Percentiles rank a stretch among this genome's conserved stretches.
These are phyloP conservation scores for Antarctomyces pellizariae DNA, from an alignment of 495 filamentous ascomycete genomes.

Conservation along the genomic window DNA sequence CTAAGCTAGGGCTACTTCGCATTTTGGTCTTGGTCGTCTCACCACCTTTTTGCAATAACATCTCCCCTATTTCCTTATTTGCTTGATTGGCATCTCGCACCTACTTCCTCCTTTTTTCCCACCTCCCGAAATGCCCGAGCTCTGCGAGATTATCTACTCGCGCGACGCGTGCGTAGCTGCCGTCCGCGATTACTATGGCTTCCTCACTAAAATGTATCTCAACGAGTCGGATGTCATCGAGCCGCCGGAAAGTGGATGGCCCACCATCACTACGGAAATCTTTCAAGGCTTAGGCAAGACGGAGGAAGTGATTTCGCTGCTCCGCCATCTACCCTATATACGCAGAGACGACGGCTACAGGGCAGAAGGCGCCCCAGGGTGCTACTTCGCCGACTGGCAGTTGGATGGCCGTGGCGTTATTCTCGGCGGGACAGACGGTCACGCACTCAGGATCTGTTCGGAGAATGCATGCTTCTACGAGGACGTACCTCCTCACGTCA, in stretches of 20 bases:
- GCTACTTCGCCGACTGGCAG: slow-evolving; percentile 8
- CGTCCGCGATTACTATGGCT: slow-evolving; percentile 10
- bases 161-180: slow-evolving; percentile 7
- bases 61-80: too few relatives aligned
- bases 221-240: slow-evolving; percentile 5
- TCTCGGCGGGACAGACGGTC: slow-evolving; percentile 1
- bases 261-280: slow-evolving; percentile 6
- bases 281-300: slow-evolving; percentile 9
- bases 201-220: slow-evolving; percentile 12
- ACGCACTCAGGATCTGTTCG: too few relatives aligned
- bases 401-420: background rate
- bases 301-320: slow-evolving; percentile 9
- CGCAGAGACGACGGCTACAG: slow-evolving; percentile 2
- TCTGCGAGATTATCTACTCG: slow-evolving; percentile 8
- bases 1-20: too few relatives aligned
- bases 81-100: too few relatives aligned
- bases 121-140: slow-evolving; percentile 4
- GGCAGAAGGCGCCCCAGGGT: slow-evolving; percentile 1
- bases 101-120: too few relatives aligned
- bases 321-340: slow-evolving; percentile 11
- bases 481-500: slow-evolving; percentile 4
- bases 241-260: slow-evolving; percentile 12
- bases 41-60: too few relatives aligned
- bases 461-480: too few relatives aligned
- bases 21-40: too few relatives aligned